A percentile compares a stretch with the other conserved stretches of the same genome.
These are phyloP conservation scores for Rehmannia glutinosa DNA, from an alignment of 257 asterid genomes.

Conservation along the genomic window DNA sequence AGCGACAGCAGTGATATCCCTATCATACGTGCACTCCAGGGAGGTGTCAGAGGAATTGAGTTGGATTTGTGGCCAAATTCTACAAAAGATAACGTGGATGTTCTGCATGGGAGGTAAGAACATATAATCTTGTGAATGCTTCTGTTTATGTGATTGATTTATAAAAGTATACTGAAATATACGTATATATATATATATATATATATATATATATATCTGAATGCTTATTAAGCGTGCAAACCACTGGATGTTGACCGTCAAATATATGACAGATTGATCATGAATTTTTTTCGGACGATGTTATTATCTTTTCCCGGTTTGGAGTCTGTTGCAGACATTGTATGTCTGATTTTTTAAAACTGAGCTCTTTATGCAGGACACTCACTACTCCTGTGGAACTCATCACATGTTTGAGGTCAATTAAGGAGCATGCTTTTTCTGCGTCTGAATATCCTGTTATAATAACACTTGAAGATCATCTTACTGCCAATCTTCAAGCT, in stretches of 20 bases:
- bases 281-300: too few relatives aligned
- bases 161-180: not conserved
- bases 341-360: too few relatives aligned
- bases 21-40: constrained; percentile 46
- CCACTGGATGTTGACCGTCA: too few relatives aligned
- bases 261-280: too few relatives aligned
- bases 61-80: constrained; percentile 75
- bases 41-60: constrained; percentile 61
- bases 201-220: too few relatives aligned
- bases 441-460: constrained; percentile 72
- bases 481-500: constrained; percentile 66
- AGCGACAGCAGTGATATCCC: constrained; percentile 67
- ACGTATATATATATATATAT: too few relatives aligned
- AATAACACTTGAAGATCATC: constrained; percentile 81
- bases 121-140: not conserved
- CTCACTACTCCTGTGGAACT: constrained; percentile 70
- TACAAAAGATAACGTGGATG: constrained; percentile 40
- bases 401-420: constrained; percentile 71
- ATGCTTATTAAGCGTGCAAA: too few relatives aligned
- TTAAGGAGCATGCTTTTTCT: constrained; percentile 64
- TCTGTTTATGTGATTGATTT: not conserved
- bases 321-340: too few relatives aligned
- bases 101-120: constrained; percentile 46
- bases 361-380: constrained; percentile 38
- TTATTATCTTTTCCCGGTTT: too few relatives aligned